phyloP scores from a whole-genome alignment of 2,329 filamentous ascomycete species.

The Hortaea sp. region DNA sequence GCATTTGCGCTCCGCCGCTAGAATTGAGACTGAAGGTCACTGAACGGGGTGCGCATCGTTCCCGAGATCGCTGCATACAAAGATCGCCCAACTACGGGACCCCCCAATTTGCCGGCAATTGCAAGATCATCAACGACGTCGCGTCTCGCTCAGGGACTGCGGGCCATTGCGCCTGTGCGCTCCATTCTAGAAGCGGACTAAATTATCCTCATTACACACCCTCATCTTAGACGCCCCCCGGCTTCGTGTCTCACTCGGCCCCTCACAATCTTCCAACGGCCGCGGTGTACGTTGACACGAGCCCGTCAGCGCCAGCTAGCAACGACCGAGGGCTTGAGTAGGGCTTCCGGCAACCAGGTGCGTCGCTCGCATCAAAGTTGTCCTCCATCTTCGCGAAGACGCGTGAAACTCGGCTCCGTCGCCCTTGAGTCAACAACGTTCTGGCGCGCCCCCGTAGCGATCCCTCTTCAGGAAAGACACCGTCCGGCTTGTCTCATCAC shows the following conservation, averaged over 20 bases:
- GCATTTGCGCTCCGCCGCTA: neutral
- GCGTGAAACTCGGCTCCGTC: neutral
- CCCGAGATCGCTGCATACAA: neutral
- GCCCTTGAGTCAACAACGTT: conserved; percentile 7
- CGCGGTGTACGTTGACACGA: neutral
- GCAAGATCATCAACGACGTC: neutral
- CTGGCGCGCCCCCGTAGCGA: conserved; percentile 6
- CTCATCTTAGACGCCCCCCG: conserved; percentile 9
- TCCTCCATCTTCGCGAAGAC: neutral
- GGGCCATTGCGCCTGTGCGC: conserved; percentile 6
- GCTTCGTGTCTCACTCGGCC: conserved; percentile 7
- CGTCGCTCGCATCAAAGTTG: neutral
- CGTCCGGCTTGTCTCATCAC: conserved; percentile 22
- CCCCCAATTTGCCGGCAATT: neutral
- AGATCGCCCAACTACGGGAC: neutral
- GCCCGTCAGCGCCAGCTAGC: neutral
- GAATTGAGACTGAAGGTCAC: neutral
- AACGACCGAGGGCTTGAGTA: neutral
- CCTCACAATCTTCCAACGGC: conserved; percentile 5
- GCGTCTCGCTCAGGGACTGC: neutral
- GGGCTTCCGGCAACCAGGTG: neutral
- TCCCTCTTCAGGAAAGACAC: conserved; percentile 7
- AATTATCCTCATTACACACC: conserved; percentile 6
- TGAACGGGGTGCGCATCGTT: neutral
- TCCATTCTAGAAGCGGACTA: conserved; percentile 8